phyloP scores from a whole-genome alignment of 164 flowering plant species.

The Hamamelis virginiana region DNA sequence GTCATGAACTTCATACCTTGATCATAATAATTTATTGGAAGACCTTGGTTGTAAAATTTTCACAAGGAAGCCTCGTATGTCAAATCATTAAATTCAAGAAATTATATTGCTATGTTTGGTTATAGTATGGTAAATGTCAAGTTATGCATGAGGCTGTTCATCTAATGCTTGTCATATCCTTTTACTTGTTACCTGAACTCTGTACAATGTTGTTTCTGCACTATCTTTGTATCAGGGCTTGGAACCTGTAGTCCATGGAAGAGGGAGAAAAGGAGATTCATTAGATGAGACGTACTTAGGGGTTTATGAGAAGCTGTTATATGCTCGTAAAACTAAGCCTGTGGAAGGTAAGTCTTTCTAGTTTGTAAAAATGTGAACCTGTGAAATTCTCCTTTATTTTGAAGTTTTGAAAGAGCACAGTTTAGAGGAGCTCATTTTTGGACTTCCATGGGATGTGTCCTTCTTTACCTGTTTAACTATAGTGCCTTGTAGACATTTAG shows the following conservation, averaged over 20 bases:
- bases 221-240: slow-evolving; percentile 40
- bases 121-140: not conserved
- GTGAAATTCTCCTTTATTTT: too few relatives aligned
- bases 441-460: too few relatives aligned
- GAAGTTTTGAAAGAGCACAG: too few relatives aligned
- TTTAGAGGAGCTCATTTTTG: too few relatives aligned
- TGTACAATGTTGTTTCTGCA: not conserved
- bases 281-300: slow-evolving; percentile 82
- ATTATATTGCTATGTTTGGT: not conserved
- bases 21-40: too few relatives aligned
- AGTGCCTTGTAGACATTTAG: too few relatives aligned
- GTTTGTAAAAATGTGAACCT: not conserved
- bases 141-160: not conserved
- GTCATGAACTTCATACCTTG: too few relatives aligned
- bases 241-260: slow-evolving; percentile 89
- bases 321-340: slow-evolving; percentile 84
- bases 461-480: too few relatives aligned
- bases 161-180: not conserved
- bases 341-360: slow-evolving; percentile 59
- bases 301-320: slow-evolving; percentile 69
- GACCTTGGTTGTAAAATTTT: too few relatives aligned
- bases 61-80: not conserved
- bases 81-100: not conserved
- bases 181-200: not conserved
- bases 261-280: slow-evolving; percentile 75